Percentiles rank a stretch among this genome's conserved stretches.
Conservation (phyloP, 192 early-diverging fungal genomes). For the Globomyces pollinis-pini region DNA sequence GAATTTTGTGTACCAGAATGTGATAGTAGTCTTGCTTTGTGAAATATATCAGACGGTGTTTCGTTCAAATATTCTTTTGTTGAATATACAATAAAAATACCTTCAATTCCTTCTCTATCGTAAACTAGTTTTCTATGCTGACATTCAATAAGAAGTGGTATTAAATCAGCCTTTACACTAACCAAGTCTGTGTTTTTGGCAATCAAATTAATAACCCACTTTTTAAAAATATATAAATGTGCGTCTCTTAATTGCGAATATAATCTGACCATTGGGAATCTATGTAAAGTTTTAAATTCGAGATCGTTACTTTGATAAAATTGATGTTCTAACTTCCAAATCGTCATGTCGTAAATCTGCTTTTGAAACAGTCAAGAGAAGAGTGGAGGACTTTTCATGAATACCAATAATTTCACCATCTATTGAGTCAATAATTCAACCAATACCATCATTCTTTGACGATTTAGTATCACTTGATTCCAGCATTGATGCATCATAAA, state of each 20-base stretch:
- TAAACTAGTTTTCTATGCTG: conserved; percentile 71
- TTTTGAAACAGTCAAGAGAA: conserved; percentile 30
- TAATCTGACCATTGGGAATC: conserved; percentile 60
- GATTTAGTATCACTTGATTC: conserved; percentile 62
- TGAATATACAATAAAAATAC: conserved; percentile 8
- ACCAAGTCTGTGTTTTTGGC: conserved; percentile 49
- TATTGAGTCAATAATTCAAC: no score
- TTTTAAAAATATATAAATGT: conserved; percentile 87
- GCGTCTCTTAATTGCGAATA: conserved; percentile 79
- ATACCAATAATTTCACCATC: conserved; percentile 46
- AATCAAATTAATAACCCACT: conserved; percentile 87
- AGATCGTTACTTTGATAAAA: conserved; percentile 73
- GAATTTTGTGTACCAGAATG: background rate
- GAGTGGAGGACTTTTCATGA: conserved; percentile 27
- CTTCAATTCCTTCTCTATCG: conserved; percentile 53
- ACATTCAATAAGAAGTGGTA: conserved; percentile 77
- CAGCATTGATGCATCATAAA: conserved; percentile 69
- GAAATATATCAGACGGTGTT: background rate
- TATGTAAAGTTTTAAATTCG: background rate
- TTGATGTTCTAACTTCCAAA: conserved; percentile 47
- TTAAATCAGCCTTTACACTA: conserved; percentile 73
- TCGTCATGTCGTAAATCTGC: conserved; percentile 51
- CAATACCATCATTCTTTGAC: no score
- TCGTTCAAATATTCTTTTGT: background rate
- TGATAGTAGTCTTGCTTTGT: background rate